Conservation (phyloP, 768 basidiomycete genomes). For the Sarcodon aspratus region DNA sequence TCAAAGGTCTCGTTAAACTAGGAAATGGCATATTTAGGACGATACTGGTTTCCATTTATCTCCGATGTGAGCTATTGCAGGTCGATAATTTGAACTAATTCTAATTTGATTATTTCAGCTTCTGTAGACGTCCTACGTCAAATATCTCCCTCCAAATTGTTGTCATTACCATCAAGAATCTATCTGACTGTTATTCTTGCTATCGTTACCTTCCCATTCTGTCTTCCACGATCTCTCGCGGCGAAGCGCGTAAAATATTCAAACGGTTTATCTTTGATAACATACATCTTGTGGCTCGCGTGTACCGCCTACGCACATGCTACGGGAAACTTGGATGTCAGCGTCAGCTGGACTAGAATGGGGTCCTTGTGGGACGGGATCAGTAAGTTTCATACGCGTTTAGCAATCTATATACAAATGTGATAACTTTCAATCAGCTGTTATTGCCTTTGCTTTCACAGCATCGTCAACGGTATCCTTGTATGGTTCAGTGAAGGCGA, state of each 20-base stretch:
- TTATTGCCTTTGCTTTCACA: conserved; percentile 53
- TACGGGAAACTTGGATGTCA: conserved; percentile 27
- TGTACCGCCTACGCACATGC: conserved; percentile 41
- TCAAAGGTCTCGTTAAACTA: conserved; percentile 33
- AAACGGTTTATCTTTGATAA: conserved; percentile 45
- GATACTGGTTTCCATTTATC: conserved; percentile 47
- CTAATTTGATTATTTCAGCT: conserved; percentile 26
- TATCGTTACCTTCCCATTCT: conserved; percentile 35
- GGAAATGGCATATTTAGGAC: conserved; percentile 35
- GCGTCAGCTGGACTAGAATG: conserved; percentile 24
- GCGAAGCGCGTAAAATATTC: conserved; percentile 43
- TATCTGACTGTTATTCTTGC: conserved; percentile 30
- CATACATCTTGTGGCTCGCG: conserved; percentile 52
- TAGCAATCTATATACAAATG: background rate
- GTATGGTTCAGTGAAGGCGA: conserved; percentile 46
- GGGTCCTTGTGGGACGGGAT: conserved; percentile 54
- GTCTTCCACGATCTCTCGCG: conserved; percentile 40
- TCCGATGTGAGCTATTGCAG: conserved; percentile 41
- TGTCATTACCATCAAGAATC: conserved; percentile 23
- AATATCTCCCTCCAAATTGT: conserved; percentile 25
- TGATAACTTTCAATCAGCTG: conserved; percentile 25
- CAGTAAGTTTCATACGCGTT: conserved; percentile 29
- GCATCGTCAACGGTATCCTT: conserved; percentile 55
- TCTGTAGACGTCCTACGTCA: conserved; percentile 41
- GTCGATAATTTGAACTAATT: background rate